Base-by-base conservation (phyloP, 495 filamentous ascomycete species). In the Durotheca rogersii region DNA sequence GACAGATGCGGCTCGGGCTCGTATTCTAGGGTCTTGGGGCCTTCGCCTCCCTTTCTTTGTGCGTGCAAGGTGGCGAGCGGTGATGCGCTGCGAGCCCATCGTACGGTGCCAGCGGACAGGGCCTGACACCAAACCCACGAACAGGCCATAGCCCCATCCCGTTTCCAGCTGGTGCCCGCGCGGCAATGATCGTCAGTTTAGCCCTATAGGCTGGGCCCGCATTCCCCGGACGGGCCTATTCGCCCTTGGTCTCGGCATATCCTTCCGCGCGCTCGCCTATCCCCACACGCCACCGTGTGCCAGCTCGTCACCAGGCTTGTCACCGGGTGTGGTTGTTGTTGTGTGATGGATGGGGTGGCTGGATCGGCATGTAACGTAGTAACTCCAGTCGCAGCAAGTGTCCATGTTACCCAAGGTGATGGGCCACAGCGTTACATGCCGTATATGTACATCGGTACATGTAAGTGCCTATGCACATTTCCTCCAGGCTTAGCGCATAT, bases 151-250 rank as follows among this genome's bases (percentile, higher is more conserved):
- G 49, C 43, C 55, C 49, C 44, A 39, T 48, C 19, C 11, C 27
- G 39, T 49, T 44, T 41, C 48, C 38, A 44, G 43, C 49, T 17
- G 23, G 4, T 44, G 48, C 34, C 43, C 55, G 45, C 55, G 32
- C 55, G 49, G 49, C 10, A 58, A 49, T 37, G 55, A 58, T 58
- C 55, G 55, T 49, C 55, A 29, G 30, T 27, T 40, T 42, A 58
- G 49, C 55, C 55, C 49, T 58, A 58, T 45, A 31, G 19, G 46
- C 34, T 19, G 6, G 18, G 25, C 25, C 41, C 41, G 41, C 16
- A 12, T 10, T 30, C 32, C 12, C 38, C 33, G 31, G 31, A 35
- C 44, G 39, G 48, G 27, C n/a, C 38, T 48, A 46, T 27, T 25
- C 1, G 47, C 10, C 42, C 23, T 36, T 33, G 35, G 25, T 48